Evolutionary conservation across 345 rosid species (phyloP).

Genomic region (Bruguiera sexangula): DNA sequence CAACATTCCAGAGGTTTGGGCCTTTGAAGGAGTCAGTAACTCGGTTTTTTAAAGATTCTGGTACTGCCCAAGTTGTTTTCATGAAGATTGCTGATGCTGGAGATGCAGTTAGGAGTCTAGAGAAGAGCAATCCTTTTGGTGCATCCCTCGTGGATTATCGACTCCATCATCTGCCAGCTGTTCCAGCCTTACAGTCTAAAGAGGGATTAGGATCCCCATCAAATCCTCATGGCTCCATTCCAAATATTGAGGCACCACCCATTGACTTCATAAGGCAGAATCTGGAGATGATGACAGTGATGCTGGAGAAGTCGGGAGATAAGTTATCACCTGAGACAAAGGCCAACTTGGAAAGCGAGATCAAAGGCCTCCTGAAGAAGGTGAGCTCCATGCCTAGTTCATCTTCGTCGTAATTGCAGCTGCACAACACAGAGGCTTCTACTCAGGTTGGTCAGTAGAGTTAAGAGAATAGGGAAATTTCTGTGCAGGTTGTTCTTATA

Average conservation of each 20-base stretch:
- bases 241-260: constrained; percentile 42
- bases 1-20: constrained; percentile 62
- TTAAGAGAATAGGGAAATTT: background rate
- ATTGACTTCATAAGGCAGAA: constrained; percentile 71
- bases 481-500: constrained; percentile 1
- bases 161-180: constrained; percentile 34
- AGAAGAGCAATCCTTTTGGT: constrained; percentile 54
- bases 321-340: constrained; percentile 70
- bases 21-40: constrained; percentile 57
- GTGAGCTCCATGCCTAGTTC: constrained; percentile 63
- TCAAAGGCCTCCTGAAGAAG: constrained; percentile 65
- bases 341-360: constrained; percentile 69
- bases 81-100: constrained; percentile 46
- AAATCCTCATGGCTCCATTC: constrained; percentile 28
- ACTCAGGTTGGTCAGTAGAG: constrained; percentile 5
- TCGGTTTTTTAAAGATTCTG: constrained; percentile 38
- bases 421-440: background rate
- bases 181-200: constrained; percentile 5
- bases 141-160: constrained; percentile 38
- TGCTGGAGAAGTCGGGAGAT: constrained; percentile 80
- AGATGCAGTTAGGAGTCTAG: constrained; percentile 60
- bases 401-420: constrained; percentile 34
- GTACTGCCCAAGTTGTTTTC: constrained; percentile 57
- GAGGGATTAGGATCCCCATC: constrained; percentile 20
- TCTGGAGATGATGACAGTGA: constrained; percentile 83